These are phyloP conservation scores for Calonectria fujianensis DNA, from an alignment of 2,329 filamentous ascomycete species.

Conservation along the genomic window DNA sequence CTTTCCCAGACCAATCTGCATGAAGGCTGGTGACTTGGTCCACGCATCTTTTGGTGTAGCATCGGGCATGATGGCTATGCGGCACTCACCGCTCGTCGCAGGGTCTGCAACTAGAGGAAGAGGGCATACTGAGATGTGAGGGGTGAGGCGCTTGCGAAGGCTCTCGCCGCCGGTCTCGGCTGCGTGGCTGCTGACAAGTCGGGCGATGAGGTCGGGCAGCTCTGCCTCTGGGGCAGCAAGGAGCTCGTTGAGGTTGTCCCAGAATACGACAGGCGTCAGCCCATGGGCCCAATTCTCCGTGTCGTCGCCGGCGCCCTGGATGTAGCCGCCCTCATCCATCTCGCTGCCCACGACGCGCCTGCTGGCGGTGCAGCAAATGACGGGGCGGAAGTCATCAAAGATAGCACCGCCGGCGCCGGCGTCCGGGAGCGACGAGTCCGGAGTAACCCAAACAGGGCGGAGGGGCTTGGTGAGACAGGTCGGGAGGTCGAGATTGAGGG, in stretches of 20 bases:
- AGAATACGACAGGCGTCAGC: constrained; percentile 87
- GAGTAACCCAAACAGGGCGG: constrained; percentile 87
- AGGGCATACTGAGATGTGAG: constrained; percentile 61
- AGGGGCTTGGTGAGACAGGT: constrained; percentile 81
- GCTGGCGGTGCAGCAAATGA: constrained; percentile 92
- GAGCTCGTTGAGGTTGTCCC: constrained; percentile 79
- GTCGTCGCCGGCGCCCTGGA: constrained; percentile 96
- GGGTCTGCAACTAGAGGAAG: constrained; percentile 52
- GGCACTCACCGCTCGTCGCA: constrained; percentile 56
- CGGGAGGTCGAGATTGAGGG: constrained; percentile 76
- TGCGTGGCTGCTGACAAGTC: constrained; percentile 62
- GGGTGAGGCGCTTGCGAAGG: constrained; percentile 57
- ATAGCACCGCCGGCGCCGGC: constrained; percentile 55
- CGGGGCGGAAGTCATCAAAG: constrained; percentile 78
- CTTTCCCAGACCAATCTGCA: constrained; percentile 78
- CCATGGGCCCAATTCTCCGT: constrained; percentile 93
- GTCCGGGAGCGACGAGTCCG: constrained; percentile 72
- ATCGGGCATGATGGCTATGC: constrained; percentile 65
- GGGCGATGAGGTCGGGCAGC: constrained; percentile 69
- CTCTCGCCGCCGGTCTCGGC: constrained; percentile 38
- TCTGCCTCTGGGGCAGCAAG: constrained; percentile 80
- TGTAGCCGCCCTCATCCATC: constrained; percentile 79
- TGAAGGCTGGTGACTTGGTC: constrained; percentile 62
- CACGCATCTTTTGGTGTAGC: constrained; percentile 67
- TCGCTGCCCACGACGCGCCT: constrained; percentile 81